Evolutionary conservation across 1,139 yeast genomes (phyloP), one percentile per base, ranked within the genome.

Genomic region (Hanseniaspora sp.): DNA sequence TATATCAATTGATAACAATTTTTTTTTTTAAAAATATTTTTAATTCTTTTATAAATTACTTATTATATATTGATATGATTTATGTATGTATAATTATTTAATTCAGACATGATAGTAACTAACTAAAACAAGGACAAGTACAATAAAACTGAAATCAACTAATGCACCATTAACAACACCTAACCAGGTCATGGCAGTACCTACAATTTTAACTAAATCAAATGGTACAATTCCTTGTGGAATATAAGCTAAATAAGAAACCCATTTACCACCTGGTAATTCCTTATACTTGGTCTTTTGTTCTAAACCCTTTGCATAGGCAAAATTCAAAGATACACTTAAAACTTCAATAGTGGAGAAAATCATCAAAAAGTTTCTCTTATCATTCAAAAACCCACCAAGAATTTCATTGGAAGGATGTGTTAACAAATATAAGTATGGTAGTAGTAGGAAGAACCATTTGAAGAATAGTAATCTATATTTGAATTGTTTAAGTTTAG

Each of bases 61-160:
- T 47, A 44, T 29, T 46, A 46, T 51, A 52, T 42, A 38, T 55
- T 56, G 48, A 13, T 23, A 23, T 23, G 4, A 23, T 23, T 23
- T 23, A 23, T 23, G 23, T 23, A 23, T 23, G 23, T 23, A 23
- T 23, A 23, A 3, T 23, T 23, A 39, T 15, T 11, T 9, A 30
- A 12, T 30, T 17, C 42, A 48, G 29, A 48, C 40, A 31, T 60
- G 60, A 38, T 64, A 54, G 52, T 63, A 64, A 47, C 64, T 60
- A 51, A 69, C 55, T 15, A 69, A 17, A 13, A 75, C 77, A 56
- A 71, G 62, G 17, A 67, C 57, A 2, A 74, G 62, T 41, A 74
- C 59, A 13, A 74, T 65, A 52, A 71, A 65, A 44, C 74, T 66
- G 28, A 74, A 54, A 61, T 75, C 79, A 42, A 70, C 64, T 40